Evolutionary conservation across 2,329 filamentous ascomycete genomes (phyloP).

Genomic region (Macroventuria anomochaeta): DNA sequence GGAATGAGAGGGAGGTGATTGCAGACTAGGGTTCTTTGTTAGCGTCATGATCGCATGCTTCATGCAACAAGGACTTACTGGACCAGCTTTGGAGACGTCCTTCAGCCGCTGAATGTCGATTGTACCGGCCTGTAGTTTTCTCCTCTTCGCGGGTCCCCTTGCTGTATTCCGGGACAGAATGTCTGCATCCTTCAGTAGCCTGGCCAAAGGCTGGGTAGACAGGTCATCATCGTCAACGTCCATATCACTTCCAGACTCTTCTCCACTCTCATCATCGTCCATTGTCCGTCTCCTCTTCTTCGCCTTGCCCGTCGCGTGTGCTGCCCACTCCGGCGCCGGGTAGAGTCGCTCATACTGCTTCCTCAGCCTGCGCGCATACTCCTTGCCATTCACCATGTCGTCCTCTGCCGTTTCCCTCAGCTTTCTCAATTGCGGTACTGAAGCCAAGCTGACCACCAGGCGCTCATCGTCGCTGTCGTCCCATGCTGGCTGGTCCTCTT

Average conservation of each 20-base stretch:
- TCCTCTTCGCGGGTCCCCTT: conserved; percentile 61
- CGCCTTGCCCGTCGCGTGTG: conserved; percentile 51
- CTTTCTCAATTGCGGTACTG: conserved; percentile 78
- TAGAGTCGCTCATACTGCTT: conserved; percentile 74
- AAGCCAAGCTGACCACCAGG: conserved; percentile 80
- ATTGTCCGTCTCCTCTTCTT: conserved; percentile 57
- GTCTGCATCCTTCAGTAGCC: conserved; percentile 76
- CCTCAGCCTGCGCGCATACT: conserved; percentile 81
- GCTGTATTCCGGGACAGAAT: conserved; percentile 64
- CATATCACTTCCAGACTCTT: conserved; percentile 63
- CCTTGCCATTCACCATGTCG: conserved; percentile 83
- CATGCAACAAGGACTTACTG: conserved; percentile 51
- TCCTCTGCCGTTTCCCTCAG: conserved; percentile 80
- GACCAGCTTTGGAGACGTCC: conserved; percentile 81
- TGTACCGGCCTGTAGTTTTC: conserved; percentile 82
- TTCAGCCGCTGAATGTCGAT: conserved; percentile 89
- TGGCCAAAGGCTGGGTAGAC: conserved; percentile 78
- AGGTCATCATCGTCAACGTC: conserved; percentile 57
- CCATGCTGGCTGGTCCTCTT: conserved; percentile 70
- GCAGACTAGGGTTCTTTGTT: conserved; percentile 59
- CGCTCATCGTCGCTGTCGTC: conserved; percentile 96
- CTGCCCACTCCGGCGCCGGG: conserved; percentile 67
- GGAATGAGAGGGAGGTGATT: conserved; percentile 85
- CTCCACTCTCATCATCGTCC: conserved; percentile 50
- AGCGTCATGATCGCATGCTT: conserved; percentile 12